A percentile compares a stretch with the other conserved stretches of the same genome.
Conservation (phyloP, 1,284 basidiomycete genomes). For the Pisolithus thermaeus region DNA sequence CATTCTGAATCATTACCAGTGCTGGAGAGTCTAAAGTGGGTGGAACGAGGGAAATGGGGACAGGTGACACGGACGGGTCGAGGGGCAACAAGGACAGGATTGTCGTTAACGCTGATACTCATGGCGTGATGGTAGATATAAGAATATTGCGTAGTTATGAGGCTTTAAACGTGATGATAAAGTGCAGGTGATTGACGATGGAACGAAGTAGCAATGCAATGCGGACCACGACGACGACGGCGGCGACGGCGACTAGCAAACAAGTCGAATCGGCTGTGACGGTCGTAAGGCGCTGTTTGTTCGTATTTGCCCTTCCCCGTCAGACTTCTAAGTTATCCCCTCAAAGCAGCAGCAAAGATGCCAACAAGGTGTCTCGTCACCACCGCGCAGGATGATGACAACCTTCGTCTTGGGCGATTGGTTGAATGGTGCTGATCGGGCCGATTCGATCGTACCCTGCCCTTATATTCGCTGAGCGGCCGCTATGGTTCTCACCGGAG, state of each 20-base stretch:
- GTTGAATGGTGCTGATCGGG: too few relatives aligned
- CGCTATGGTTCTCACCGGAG: not conserved
- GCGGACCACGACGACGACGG: constrained; percentile 6
- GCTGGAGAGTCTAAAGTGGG: constrained; percentile 36
- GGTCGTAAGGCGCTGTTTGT: constrained; percentile 12
- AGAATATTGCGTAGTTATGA: constrained; percentile 6
- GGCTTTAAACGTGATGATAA: constrained; percentile 7
- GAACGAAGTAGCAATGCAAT: constrained; percentile 7
- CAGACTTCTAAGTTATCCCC: not conserved
- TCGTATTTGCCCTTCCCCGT: constrained; percentile 9
- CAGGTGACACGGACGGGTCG: constrained; percentile 61
- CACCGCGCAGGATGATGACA: not conserved
- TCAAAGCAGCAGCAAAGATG: not conserved
- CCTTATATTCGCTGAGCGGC: not conserved
- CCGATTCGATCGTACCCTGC: not conserved
- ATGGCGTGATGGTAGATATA: constrained; percentile 20
- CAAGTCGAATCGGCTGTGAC: not conserved
- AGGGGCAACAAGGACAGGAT: constrained; percentile 66
- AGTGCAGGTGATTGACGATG: constrained; percentile 2
- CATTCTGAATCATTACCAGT: constrained; percentile 34
- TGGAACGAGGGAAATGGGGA: constrained; percentile 35
- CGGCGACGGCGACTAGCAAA: not conserved
- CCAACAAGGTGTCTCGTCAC: not conserved
- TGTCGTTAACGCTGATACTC: constrained; percentile 43
- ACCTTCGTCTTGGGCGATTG: too few relatives aligned